Base-by-base conservation (phyloP, 2,329 filamentous ascomycete species). In the Zarea fungicola region DNA sequence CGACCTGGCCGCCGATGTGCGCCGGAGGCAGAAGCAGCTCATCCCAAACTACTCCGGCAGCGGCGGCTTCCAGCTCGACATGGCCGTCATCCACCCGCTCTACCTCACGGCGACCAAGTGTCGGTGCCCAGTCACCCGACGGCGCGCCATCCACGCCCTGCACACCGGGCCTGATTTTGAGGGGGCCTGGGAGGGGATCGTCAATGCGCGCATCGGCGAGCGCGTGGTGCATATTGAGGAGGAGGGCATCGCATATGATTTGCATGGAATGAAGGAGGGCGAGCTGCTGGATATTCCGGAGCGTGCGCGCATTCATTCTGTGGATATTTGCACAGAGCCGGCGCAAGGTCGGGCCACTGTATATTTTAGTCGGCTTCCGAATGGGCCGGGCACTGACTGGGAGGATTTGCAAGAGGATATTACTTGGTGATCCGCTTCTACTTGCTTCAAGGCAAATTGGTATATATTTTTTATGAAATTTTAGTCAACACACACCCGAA, bases 71-170 rank as follows among this genome's bases (percentile, higher is more conserved):
- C 35, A 39, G 23, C 50, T 55, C 42, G 50, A 52, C 35, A 51
- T 52, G 52, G 50, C 42, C 22, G 41, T 52, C 42, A 51, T 55
- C 11, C 45, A 54, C 23, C 50, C 54, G 2, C 50, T 55, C 6
- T 55, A 52, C 42, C 37, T 51, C 6, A 50, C 50, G 13, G 54
- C 50, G 31, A 49, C 34, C 16, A 55, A 55, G 48, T 55, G 52
- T 40, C 42, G 54, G 9, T 45, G 48, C 18, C 53, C 54, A 5
- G 22, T 35, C 5, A 53, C 43, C 6, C 50, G 52, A 4, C 47
- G 51, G n/a, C 47, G 49, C 21, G 54, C 52, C 21, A 49, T 55
- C 21, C 23, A 41, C 9, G 44, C 52, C 6, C 37, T 54, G n/a
- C 32, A 32, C 8, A 44, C 28, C 13, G 49, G 37, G 1, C 42